phyloP scores from a whole-genome alignment of 2,329 filamentous ascomycete genomes.

The Teratosphaeria epicoccoides region DNA sequence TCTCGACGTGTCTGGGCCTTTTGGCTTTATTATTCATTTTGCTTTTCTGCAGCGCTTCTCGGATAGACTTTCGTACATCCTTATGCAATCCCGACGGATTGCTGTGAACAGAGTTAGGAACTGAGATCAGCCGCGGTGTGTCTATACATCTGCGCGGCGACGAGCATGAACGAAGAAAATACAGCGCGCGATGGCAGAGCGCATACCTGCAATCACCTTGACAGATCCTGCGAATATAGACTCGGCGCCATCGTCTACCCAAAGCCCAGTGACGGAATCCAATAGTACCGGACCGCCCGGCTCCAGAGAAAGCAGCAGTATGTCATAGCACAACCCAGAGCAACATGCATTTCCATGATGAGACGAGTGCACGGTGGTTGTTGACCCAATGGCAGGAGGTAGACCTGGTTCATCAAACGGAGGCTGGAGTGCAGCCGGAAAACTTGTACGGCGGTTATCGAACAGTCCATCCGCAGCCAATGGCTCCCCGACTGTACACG shows the following conservation, averaged over 20 bases:
- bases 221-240: constrained; percentile 32
- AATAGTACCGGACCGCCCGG: background rate
- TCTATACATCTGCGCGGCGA: background rate
- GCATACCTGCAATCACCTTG: constrained; percentile 34
- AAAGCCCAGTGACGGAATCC: background rate
- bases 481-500: constrained; percentile 6
- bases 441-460: background rate
- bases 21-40: background rate
- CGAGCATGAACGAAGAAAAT: background rate
- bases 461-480: constrained; percentile 8
- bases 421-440: constrained; percentile 3
- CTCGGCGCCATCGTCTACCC: constrained; percentile 18
- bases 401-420: constrained; percentile 3
- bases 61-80: background rate
- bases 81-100: background rate
- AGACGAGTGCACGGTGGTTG: background rate
- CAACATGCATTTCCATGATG: background rate
- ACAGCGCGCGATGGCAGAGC: constrained; percentile 6
- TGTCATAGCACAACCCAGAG: background rate
- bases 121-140: background rate
- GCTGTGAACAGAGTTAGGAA: background rate
- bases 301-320: background rate
- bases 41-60: background rate
- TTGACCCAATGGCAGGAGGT: constrained; percentile 1
- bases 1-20: background rate